Percentiles rank a stretch among this genome's conserved stretches.
Evolutionary conservation across 2,329 filamentous ascomycete genomes (phyloP).

Genomic region (Phaeosphaeriaceae sp.): DNA sequence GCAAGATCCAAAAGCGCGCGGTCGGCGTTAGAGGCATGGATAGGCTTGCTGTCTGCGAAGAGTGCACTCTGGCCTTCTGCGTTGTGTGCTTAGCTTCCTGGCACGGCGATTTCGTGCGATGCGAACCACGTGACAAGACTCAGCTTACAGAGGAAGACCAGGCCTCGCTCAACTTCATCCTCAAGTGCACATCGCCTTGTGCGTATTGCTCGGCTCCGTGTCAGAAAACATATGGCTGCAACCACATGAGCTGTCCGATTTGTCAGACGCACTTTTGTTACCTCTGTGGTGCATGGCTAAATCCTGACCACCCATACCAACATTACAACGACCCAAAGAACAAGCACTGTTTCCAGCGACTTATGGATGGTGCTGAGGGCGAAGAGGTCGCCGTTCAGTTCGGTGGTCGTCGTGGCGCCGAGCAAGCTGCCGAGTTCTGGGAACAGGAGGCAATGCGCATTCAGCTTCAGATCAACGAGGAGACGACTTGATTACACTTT

Average conservation of each 20-base stretch:
- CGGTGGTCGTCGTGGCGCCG: conserved; percentile 51
- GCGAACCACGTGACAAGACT: conserved; percentile 68
- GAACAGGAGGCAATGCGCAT: conserved; percentile 45
- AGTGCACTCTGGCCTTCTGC: conserved; percentile 79
- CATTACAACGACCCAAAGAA: conserved; percentile 81
- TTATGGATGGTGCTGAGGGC: conserved; percentile 89
- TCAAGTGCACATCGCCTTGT: conserved; percentile 82
- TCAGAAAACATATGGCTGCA: conserved; percentile 93
- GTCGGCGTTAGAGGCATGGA: conserved; percentile 62
- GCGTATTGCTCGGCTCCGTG: conserved; percentile 85
- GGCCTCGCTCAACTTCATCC: conserved; percentile 84
- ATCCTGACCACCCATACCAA: conserved; percentile 79
- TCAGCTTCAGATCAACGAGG: conserved; percentile 50
- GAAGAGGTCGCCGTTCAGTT: conserved; percentile 63
- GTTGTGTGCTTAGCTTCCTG: conserved; percentile 77
- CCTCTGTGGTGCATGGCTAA: conserved; percentile 86
- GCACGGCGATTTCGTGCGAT: conserved; percentile 88
- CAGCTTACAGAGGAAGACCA: conserved; percentile 86
- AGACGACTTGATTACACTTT: background rate
- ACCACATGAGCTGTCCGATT: conserved; percentile 93
- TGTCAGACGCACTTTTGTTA: conserved; percentile 96
- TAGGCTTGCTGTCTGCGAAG: conserved; percentile 82
- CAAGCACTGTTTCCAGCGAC: conserved; percentile 74
- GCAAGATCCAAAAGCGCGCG: conserved; percentile 30
- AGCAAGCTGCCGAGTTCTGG: conserved; percentile 50